A percentile compares a stretch with the other conserved stretches of the same genome.
phyloP scores from a whole-genome alignment of 2,329 filamentous ascomycete species.

The Scedosporium dehoogii region DNA sequence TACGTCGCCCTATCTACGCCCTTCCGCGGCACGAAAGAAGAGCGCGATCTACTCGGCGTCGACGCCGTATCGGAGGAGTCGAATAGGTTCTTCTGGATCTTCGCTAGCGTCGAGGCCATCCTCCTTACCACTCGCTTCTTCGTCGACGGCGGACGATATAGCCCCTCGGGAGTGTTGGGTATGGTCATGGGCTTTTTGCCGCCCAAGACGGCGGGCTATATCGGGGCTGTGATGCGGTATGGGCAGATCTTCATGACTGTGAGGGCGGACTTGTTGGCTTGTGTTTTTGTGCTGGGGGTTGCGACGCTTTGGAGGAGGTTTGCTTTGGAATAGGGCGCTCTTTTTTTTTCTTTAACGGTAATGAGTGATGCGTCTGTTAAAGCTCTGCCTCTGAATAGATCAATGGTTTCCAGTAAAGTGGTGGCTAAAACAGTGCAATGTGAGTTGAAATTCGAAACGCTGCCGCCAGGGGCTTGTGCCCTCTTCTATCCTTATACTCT shows the following conservation, averaged over 20 bases:
- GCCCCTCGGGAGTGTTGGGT: constrained; percentile 52
- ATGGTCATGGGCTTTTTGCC: constrained; percentile 57
- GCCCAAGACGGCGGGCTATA: constrained; percentile 49
- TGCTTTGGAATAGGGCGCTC: not conserved
- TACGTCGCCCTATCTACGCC: constrained; percentile 60
- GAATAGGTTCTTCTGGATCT: constrained; percentile 65
- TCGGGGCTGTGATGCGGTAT: constrained; percentile 54
- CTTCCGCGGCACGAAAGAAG: constrained; percentile 56
- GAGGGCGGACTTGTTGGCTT: constrained; percentile 62
- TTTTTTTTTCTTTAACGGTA: not conserved
- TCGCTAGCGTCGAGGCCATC: constrained; percentile 65
- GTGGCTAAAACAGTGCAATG: not conserved
- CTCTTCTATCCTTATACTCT: not conserved
- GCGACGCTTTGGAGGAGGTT: constrained; percentile 4
- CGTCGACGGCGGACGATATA: constrained; percentile 21
- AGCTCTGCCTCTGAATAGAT: not conserved
- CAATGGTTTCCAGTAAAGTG: not conserved
- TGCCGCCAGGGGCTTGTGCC: too few relatives aligned
- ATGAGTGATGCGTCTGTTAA: not conserved
- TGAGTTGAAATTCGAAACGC: too few relatives aligned
- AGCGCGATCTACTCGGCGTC: constrained; percentile 38
- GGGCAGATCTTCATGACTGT: constrained; percentile 63
- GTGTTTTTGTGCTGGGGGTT: constrained; percentile 64
- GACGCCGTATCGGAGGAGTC: constrained; percentile 25
- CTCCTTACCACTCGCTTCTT: constrained; percentile 64